phyloP scores from a whole-genome alignment of 2,329 filamentous ascomycete genomes.

The Aspergillus sp. region DNA sequence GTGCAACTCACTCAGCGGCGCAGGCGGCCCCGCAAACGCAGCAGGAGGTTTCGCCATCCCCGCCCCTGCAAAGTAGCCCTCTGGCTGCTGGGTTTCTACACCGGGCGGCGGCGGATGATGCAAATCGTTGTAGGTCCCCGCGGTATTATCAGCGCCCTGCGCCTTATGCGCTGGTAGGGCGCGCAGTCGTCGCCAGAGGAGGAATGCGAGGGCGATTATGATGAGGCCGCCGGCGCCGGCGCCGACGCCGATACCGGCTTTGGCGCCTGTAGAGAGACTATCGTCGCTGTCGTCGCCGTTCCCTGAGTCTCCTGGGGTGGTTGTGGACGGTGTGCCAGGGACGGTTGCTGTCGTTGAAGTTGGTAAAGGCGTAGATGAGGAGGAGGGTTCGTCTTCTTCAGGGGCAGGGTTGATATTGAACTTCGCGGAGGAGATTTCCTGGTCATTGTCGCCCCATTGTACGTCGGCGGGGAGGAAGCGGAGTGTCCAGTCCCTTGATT shows the following conservation, averaged over 20 bases:
- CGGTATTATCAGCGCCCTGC: background rate
- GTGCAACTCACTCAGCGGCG: background rate
- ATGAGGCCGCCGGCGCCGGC: slow-evolving; percentile 7
- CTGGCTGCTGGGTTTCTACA: background rate
- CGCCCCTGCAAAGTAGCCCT: slow-evolving; percentile 9
- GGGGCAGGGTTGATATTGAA: slow-evolving; percentile 10
- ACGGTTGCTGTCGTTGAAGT: background rate
- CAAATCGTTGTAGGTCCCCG: background rate
- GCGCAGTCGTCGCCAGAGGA: slow-evolving; percentile 8
- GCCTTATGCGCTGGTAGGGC: background rate
- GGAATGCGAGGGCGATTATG: slow-evolving; percentile 10
- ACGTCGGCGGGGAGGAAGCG: slow-evolving; percentile 14
- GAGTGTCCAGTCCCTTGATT: slow-evolving; percentile 9
- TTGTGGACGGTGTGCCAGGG: background rate
- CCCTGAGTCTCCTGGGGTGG: background rate
- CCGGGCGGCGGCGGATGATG: background rate
- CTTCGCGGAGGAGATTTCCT: slow-evolving; percentile 15
- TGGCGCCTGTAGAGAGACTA: slow-evolving; percentile 13
- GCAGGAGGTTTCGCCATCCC: background rate
- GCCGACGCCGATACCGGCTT: slow-evolving; percentile 17
- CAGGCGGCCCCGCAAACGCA: background rate
- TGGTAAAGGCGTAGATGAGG: background rate
- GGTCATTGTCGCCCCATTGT: slow-evolving; percentile 3
- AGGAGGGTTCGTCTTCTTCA: background rate
- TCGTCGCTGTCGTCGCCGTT: background rate